Base-by-base conservation (phyloP, 352 stramenopile species). In the Elongisporangium undulatum region DNA sequence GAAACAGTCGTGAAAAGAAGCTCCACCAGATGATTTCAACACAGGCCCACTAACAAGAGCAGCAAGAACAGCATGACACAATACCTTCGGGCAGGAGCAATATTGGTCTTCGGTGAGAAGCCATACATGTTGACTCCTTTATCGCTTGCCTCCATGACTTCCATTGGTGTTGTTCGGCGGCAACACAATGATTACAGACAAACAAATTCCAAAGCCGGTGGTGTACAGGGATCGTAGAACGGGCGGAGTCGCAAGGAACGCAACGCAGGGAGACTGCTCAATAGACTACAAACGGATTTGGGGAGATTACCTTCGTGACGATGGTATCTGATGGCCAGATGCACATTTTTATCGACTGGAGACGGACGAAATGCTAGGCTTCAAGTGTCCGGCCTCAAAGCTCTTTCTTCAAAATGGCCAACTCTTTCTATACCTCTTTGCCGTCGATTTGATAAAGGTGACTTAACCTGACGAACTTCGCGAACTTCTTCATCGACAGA, bases 1-100 rank as follows among this genome's bases (percentile, higher is more conserved):
- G 19, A 55, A 59, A 19, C 58, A 54, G 16, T 59, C 51, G 22
- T 39, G n/a, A 34, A 34, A 3, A 8, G 24, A 7, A 34, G 24
- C 24, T 34, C 24, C 4, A 24, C 34, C 15, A 24, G 19, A 34
- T 10, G 51, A 39, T 20, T 8, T 3, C 51, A n/a, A 55, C 2
- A 3, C n/a, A 4, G 51, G 51, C 4, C 51, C 51, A n/a, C 51
- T 38, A 2, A 41, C 4, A 8, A 55, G 23, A 17, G 51, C 51
- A 20, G 22, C 51, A 0, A 55, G 3, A 4, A 41, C 15, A 1
- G 51, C 51, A 34, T 34, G 26, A 8, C 26, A 34, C 26, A 34
- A 34, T 34, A 34, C 26, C 26, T 34, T 34, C 4, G 26, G 26
- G 26, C 26, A 34, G 26, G n/a, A n/a, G n/a, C n/a, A n/a, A n/a